A percentile compares a stretch with the other conserved stretches of the same genome.
These are phyloP conservation scores for Cephalotrichum gorgonifer DNA, from an alignment of 2,329 filamentous ascomycete genomes.

Conservation along the genomic window DNA sequence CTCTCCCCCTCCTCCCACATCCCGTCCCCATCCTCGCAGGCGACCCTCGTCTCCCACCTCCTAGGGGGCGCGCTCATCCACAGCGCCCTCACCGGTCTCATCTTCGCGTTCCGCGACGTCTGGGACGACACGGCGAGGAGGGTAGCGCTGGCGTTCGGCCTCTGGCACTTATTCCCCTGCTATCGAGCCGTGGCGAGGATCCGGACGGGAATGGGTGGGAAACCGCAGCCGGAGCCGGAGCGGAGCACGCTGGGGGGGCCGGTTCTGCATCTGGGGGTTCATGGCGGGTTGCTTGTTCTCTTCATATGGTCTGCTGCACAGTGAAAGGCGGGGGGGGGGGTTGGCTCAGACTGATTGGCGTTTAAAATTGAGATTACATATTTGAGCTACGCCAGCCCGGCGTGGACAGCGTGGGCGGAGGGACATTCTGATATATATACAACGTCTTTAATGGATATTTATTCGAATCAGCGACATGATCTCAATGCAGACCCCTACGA, in stretches of 20 bases:
- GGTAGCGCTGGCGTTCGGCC: slow-evolving; percentile 28
- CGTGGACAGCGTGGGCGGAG: not conserved
- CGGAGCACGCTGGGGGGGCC: slow-evolving; percentile 32
- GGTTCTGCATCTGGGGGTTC: slow-evolving; percentile 30
- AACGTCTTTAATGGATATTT: not conserved
- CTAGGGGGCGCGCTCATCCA: slow-evolving; percentile 36
- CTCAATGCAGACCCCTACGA: slow-evolving; percentile 15
- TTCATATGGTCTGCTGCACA: slow-evolving; percentile 15
- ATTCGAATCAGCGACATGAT: not conserved
- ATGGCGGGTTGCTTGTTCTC: slow-evolving; percentile 24
- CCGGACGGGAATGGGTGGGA: slow-evolving; percentile 7
- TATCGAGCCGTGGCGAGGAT: slow-evolving; percentile 29
- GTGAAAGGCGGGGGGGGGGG: too few relatives aligned
- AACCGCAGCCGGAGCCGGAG: slow-evolving; percentile 1
- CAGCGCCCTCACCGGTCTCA: slow-evolving; percentile 30
- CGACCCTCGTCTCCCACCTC: slow-evolving; percentile 32
- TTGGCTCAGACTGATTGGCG: too few relatives aligned
- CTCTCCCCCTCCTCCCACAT: slow-evolving; percentile 30
- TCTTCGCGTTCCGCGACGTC: slow-evolving; percentile 18
- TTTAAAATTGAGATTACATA: too few relatives aligned
- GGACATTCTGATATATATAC: not conserved
- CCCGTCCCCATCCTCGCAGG: slow-evolving; percentile 24
- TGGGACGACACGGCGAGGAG: slow-evolving; percentile 19
- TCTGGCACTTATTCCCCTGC: slow-evolving; percentile 39
- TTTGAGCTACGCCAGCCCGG: too few relatives aligned